Percentiles rank a stretch among this genome's conserved stretches.
phyloP scores from a whole-genome alignment of 2,329 filamentous ascomycete species.

The Cladosporium sp. region DNA sequence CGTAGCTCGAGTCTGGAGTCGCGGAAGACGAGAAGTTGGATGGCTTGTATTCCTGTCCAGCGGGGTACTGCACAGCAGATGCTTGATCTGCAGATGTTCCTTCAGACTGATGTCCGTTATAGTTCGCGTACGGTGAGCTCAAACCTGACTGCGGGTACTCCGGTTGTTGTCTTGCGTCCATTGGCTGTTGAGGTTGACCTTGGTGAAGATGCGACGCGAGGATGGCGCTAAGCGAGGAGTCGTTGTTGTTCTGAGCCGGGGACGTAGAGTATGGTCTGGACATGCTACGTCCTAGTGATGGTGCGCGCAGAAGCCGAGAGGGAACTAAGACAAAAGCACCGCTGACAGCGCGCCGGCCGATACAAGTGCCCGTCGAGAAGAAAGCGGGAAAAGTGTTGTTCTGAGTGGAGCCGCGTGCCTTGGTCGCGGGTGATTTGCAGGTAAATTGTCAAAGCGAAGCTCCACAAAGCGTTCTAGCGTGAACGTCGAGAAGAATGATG shows the following conservation, averaged over 20 bases:
- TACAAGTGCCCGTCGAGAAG: conserved; percentile 32
- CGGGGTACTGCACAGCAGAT: conserved; percentile 86
- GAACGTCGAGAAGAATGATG: conserved; percentile 22
- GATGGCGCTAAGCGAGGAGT: conserved; percentile 37
- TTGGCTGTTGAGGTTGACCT: conserved; percentile 41
- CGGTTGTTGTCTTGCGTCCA: conserved; percentile 49
- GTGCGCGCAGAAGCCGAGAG: conserved; percentile 23
- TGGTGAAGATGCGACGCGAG: conserved; percentile 36
- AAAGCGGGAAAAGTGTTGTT: conserved; percentile 31
- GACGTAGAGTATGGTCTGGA: conserved; percentile 43
- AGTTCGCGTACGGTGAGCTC: conserved; percentile 50
- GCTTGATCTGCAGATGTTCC: conserved; percentile 80
- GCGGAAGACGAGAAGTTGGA: conserved; percentile 65
- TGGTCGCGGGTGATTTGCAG: conserved; percentile 48
- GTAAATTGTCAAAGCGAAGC: conserved; percentile 30
- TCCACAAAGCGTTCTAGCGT: conserved; percentile 31
- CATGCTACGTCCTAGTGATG: conserved; percentile 39
- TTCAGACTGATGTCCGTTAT: conserved; percentile 70
- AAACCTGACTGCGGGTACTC: conserved; percentile 52
- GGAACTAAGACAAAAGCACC: conserved; percentile 27
- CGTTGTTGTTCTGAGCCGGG: conserved; percentile 33
- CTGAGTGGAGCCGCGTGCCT: conserved; percentile 31
- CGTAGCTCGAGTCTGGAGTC: conserved; percentile 87
- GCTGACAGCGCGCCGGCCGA: conserved; percentile 32
- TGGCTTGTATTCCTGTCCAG: conserved; percentile 73